Evolutionary conservation across 1,139 yeast species (phyloP), one percentile per base, ranked within the genome.

Genomic region (Zygotorulaspora mrakii): DNA sequence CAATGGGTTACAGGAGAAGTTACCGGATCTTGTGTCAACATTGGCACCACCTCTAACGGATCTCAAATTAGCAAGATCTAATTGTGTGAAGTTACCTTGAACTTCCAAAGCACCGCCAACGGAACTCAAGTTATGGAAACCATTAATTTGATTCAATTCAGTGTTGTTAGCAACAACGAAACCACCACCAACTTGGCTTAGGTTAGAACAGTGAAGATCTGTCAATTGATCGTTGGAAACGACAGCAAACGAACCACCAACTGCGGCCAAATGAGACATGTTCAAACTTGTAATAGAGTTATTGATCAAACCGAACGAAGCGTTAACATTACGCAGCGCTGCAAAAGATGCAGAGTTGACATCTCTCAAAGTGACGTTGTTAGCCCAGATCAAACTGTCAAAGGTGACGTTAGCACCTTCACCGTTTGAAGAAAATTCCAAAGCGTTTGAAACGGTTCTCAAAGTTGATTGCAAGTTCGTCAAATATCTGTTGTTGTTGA

Each of bases 21-120:
- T 80, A 64, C 84, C 83, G 52, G 77, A 71, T 46, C 67, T 62
- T 46, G 95, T 76, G 64, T 82, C 82, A 64, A 91, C 74, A 61
- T 71, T 70, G 70, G 89, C 94, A 66, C 95, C 96, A 76, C 98
- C 98, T 66, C 78, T 76, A 61, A 91, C 95, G 59, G 82, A 76
- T 56, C 68, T 71, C 65, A 91, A 77, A 31, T 76, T 61, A 53
- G 80, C 77, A 65, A 91, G 76, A 50, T 86, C 70, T 64, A 94
- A 91, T 61, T 81, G 75, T 65, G 79, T 73, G 69, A 89, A 87
- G 66, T 76, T 69, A 73, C 98, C 98, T 54, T 67, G 68, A 53
- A 88, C 71, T 65, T 74, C 73, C 57, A 91, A 79, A 57, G 97
- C 89, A 74, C 97, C 97, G 63, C 84, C 86, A 59, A 91, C 77